Base-by-base conservation (phyloP, 2,329 filamentous ascomycete genomes). In the Stemphylium vesicarium region DNA sequence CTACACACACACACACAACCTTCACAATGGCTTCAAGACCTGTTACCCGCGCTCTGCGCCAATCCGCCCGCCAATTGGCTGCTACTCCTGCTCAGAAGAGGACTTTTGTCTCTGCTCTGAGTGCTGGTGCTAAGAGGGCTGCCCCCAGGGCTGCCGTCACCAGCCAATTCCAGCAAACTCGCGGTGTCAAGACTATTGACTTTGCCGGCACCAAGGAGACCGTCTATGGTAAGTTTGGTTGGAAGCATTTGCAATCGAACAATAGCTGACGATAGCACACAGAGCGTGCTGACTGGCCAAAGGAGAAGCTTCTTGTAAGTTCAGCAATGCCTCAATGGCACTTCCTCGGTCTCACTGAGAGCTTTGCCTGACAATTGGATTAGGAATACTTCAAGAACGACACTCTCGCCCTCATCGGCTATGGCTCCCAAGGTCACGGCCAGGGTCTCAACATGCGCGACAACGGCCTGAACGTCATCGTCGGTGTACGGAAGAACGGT, bases 341-440 rank as follows among this genome's bases (percentile, higher is more conserved):
- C 51, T 44, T 47, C 33, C 40, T 37, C 38, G 4, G 16, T 38
- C 37, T 59, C 57, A 50, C 56, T 49, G 32, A 44, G 39, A 58
- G 12, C 41, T 26, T 45, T 24, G 43, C 46, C 69, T 78, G 58
- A 79, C 65, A 56, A 45, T 51, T 32, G 26, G 3, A 47, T 29
- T 9, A 96, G 91, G 92, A 98, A 66, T 99, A 94, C 89, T 99
- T 99, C 91, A 98, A 98, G 88, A 87, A 99, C 83, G 95, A 99
- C 82, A 98, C 94, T 69, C 91, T 99, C 72, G 95, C 95, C 76
- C 90, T 99, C 76, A 99, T 99, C 80, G 95, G 95, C 79, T 99
- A 99, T 82, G 95, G 88, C 74, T 97, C 93, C 64, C 93, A 97
- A 84, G 95, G 95, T 74, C 95, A 99, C 86, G 95, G 95, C 70